A percentile compares a stretch with the other conserved stretches of the same genome.
Conservation (phyloP, 2,329 filamentous ascomycete species). For the Stagonosporopsis rhizophila region DNA sequence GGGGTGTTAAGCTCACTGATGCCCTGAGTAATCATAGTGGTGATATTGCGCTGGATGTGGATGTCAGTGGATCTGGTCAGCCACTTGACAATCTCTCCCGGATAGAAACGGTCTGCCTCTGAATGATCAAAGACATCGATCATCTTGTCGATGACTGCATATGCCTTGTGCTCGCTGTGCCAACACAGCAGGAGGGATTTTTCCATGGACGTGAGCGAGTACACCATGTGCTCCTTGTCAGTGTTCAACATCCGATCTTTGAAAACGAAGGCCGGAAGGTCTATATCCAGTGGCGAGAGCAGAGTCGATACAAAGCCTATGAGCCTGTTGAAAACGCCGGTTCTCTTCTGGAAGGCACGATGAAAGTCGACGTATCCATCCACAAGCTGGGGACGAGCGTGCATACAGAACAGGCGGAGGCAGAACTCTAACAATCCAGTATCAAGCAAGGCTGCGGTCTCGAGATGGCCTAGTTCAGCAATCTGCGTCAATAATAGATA, state of each 20-base stretch:
- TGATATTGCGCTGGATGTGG: constrained; percentile 25
- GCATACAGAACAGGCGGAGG: constrained; percentile 40
- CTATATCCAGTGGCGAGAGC: constrained; percentile 38
- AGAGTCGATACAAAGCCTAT: constrained; percentile 40
- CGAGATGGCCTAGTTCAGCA: constrained; percentile 36
- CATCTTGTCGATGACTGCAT: constrained; percentile 45
- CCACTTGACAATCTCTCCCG: constrained; percentile 44
- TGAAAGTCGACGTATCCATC: constrained; percentile 30
- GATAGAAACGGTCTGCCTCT: constrained; percentile 42
- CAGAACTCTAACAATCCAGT: constrained; percentile 39
- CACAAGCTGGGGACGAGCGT: constrained; percentile 26
- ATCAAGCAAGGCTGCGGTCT: constrained; percentile 39
- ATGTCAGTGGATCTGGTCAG: constrained; percentile 35
- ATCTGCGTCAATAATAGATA: constrained; percentile 43
- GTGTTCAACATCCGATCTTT: constrained; percentile 31
- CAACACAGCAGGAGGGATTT: constrained; percentile 31
- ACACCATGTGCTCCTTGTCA: constrained; percentile 32
- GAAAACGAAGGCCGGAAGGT: constrained; percentile 17
- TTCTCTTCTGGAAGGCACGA: constrained; percentile 43
- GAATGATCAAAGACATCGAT: constrained; percentile 43
- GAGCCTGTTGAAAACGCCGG: constrained; percentile 39
- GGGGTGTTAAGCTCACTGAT: constrained; percentile 32
- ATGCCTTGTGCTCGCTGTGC: constrained; percentile 40
- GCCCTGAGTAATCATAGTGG: constrained; percentile 41
- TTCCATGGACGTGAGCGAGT: constrained; percentile 39